These are phyloP conservation scores for Bipolaris zeicola DNA, from an alignment of 2,329 filamentous ascomycete genomes.

Conservation along the genomic window DNA sequence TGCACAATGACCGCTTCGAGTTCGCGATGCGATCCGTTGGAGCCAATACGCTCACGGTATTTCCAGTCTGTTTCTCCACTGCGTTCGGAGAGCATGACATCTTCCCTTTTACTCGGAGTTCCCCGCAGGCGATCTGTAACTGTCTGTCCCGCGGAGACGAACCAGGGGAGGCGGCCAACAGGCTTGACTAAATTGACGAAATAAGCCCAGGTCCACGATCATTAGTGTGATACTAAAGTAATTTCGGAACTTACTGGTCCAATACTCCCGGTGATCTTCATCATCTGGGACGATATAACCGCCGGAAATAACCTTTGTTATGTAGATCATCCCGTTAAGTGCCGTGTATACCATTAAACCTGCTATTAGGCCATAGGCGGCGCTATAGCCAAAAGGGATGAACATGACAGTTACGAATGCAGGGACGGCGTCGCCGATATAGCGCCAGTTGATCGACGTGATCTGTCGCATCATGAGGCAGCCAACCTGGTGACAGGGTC, in stretches of 20 bases:
- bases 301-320: conserved; percentile 67
- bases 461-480: conserved; percentile 76
- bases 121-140: conserved; percentile 31
- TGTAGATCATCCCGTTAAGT: conserved; percentile 73
- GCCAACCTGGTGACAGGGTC: conserved; percentile 54
- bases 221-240: not conserved
- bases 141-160: conserved; percentile 31
- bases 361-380: conserved; percentile 83
- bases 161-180: conserved; percentile 12
- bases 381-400: conserved; percentile 90
- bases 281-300: conserved; percentile 76
- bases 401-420: conserved; percentile 82
- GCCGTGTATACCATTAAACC: conserved; percentile 77
- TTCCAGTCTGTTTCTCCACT: conserved; percentile 34
- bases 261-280: conserved; percentile 76
- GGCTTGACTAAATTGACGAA: conserved; percentile 33
- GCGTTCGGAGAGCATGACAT: conserved; percentile 29
- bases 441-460: conserved; percentile 87
- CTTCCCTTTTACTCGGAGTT: conserved; percentile 16
- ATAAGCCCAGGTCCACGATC: not conserved
- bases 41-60: conserved; percentile 32
- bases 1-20: conserved; percentile 35
- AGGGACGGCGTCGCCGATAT: conserved; percentile 81
- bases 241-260: conserved; percentile 67
- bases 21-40: conserved; percentile 36